Evolutionary conservation across 176 grass and related monocot species (phyloP).

Genomic region (Elaeis guineensis): DNA sequence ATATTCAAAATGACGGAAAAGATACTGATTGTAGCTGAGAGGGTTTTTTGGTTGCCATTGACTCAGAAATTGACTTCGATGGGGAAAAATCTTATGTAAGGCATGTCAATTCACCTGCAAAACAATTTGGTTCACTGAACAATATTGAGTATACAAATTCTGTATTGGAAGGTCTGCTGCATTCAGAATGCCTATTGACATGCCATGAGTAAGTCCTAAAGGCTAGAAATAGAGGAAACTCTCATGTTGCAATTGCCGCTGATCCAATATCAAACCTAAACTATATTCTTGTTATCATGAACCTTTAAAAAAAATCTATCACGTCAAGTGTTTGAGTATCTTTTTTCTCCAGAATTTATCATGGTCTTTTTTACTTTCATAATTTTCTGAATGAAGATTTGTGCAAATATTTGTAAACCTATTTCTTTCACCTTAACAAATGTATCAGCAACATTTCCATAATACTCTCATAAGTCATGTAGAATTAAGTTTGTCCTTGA

Average conservation of each 20-base stretch:
- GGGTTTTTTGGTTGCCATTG: slow-evolving; percentile 60
- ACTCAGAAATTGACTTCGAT: slow-evolving; percentile 43
- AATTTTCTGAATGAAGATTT: too few relatives aligned
- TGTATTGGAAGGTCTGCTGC: slow-evolving; percentile 25
- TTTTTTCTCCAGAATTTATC: too few relatives aligned
- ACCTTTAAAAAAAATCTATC: too few relatives aligned
- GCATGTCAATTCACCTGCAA: slow-evolving; percentile 13
- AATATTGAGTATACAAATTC: slow-evolving; percentile 23
- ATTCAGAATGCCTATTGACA: slow-evolving; percentile 50
- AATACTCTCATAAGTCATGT: too few relatives aligned
- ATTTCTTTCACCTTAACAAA: too few relatives aligned
- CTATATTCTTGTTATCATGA: too few relatives aligned
- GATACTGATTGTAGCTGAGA: slow-evolving; percentile 48
- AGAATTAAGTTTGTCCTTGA: too few relatives aligned
- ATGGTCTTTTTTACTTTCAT: too few relatives aligned
- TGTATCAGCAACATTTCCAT: too few relatives aligned
- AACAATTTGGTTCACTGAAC: slow-evolving; percentile 20
- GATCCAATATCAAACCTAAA: too few relatives aligned
- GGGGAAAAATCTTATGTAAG: slow-evolving; percentile 36
- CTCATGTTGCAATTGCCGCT: slow-evolving; percentile 2
- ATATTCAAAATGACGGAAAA: slow-evolving; percentile 26
- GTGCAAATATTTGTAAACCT: too few relatives aligned
- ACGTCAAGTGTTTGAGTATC: too few relatives aligned
- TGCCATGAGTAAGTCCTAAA: slow-evolving; percentile 45
- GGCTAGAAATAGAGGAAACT: slow-evolving; percentile 2